Base-by-base conservation (phyloP, 768 basidiomycete species). In the Suillus spraguei region DNA sequence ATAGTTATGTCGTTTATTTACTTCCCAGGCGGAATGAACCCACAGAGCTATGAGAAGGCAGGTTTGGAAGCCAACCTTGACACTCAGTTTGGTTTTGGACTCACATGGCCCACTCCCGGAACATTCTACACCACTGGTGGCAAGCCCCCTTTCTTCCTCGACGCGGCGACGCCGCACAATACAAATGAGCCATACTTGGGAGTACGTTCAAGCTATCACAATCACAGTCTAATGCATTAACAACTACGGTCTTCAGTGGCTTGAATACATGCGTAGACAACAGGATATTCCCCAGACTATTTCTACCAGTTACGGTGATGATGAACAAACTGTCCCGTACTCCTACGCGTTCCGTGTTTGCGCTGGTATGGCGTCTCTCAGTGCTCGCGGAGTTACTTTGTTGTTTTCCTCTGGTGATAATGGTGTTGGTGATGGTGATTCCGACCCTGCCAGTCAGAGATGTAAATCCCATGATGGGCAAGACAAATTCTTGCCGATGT, bases 291-390 rank as follows among this genome's bases (percentile, higher is more conserved):
- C 89, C 16, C 81, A 84, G 65, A 78, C 84, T 6, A 89, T 92
- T 46, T 88, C 88, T 0, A 91, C 88, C 0, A 89, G 87, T 66
- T 92, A 92, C 69, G 87, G 82, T 4, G 90, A 92, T 54, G 82
- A 85, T 63, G 91, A 92, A 62, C 89, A 89, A 70, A 86, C 88
- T 86, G 87, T 91, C 28, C 88, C 90, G n/a, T 60, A 71, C 59
- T 77, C 72, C 61, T 89, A 82, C 67, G 87, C 89, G 11, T 66
- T 39, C n/a, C 84, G 87, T 54, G 82, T 82, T 28, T 92, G 91
- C 70, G 63, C 67, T 5, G 80, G 77, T 10, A 86, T 92, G 60
- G 89, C 88, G n/a, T 80, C 85, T 65, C 83, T 92, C 14, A 89
- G 89, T 63, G 84, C 79, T 58, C 85, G 89, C 2, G 91, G 91